A percentile compares a stretch with the other conserved stretches of the same genome.
phyloP scores from a whole-genome alignment of 2,329 filamentous ascomycete genomes.

The Botrytis fabae region DNA sequence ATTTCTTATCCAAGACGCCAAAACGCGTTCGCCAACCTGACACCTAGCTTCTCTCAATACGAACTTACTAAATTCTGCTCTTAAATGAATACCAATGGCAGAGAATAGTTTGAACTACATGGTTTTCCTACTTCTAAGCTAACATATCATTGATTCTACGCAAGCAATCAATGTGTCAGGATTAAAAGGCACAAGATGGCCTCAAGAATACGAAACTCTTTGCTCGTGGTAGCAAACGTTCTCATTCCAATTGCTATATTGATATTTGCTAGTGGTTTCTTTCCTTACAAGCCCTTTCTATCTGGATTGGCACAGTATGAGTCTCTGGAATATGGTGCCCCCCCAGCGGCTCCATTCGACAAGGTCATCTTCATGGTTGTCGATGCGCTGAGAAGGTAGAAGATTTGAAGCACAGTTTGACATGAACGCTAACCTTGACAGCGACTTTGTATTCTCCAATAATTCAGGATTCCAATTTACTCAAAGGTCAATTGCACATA shows the following conservation, averaged over 20 bases:
- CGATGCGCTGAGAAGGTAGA: slow-evolving; percentile 84
- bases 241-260: slow-evolving; percentile 73
- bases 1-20: slow-evolving; percentile 24
- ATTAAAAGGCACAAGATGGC: slow-evolving; percentile 32
- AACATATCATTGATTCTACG: neutral
- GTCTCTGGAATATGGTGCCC: slow-evolving; percentile 53
- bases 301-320: slow-evolving; percentile 76
- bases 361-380: slow-evolving; percentile 96
- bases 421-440: slow-evolving; percentile 45
- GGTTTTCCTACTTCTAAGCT: neutral
- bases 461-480: slow-evolving; percentile 83
- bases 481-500: slow-evolving; percentile 62
- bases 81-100: slow-evolving; percentile 11
- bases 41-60: slow-evolving; percentile 19
- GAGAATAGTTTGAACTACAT: neutral
- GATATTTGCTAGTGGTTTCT: slow-evolving; percentile 87
- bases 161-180: slow-evolving; percentile 18
- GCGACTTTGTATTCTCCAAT: slow-evolving; percentile 88
- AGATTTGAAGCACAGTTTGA: slow-evolving; percentile 1
- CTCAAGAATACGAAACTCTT: slow-evolving; percentile 31
- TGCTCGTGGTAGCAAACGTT: slow-evolving; percentile 69
- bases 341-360: slow-evolving; percentile 74
- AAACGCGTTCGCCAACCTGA: slow-evolving; percentile 22
- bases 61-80: slow-evolving; percentile 3
- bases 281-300: slow-evolving; percentile 94